phyloP scores from a whole-genome alignment of 768 basidiomycete species.

The Collybiopsis confluens region DNA sequence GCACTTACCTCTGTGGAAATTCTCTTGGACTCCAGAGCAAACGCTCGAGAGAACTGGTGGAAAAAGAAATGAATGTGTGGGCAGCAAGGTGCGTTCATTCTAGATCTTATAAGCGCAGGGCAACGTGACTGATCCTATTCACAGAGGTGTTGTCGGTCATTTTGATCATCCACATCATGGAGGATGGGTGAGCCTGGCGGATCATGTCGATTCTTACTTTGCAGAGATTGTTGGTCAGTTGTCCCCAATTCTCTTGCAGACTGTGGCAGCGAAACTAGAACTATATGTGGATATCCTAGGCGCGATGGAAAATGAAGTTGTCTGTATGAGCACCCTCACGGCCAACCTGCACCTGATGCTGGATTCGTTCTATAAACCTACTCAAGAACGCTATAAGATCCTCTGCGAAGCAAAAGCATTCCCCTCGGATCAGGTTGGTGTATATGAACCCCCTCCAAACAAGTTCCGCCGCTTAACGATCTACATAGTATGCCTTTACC shows the following conservation, averaged over 20 bases:
- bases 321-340: conserved; percentile 93
- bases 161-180: conserved; percentile 82
- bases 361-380: conserved; percentile 91
- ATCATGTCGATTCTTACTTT: conserved; percentile 66
- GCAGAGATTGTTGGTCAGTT: conserved; percentile 78
- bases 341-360: conserved; percentile 95
- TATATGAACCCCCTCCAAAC: conserved; percentile 9
- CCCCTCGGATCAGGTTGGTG: conserved; percentile 84
- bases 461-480: conserved; percentile 1
- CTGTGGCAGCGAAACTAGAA: too few relatives aligned
- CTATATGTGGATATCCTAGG: conserved; percentile 40
- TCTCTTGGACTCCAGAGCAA: conserved; percentile 84
- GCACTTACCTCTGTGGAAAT: conserved; percentile 93
- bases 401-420: conserved; percentile 93
- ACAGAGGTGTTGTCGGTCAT: conserved; percentile 84
- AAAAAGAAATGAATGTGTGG: conserved; percentile 87
- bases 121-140: conserved; percentile 1
- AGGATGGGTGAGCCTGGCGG: conserved; percentile 78
- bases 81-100: conserved; percentile 48
- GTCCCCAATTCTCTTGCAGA: too few relatives aligned
- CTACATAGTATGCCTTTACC: conserved; percentile 88
- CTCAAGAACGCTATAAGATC: conserved; percentile 81
- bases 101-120: too few relatives aligned
- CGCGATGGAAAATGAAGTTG: conserved; percentile 85
- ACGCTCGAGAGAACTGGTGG: conserved; percentile 63